Evolutionary conservation across 2,329 filamentous ascomycete species (phyloP).

Genomic region (Botrytis deweyae): DNA sequence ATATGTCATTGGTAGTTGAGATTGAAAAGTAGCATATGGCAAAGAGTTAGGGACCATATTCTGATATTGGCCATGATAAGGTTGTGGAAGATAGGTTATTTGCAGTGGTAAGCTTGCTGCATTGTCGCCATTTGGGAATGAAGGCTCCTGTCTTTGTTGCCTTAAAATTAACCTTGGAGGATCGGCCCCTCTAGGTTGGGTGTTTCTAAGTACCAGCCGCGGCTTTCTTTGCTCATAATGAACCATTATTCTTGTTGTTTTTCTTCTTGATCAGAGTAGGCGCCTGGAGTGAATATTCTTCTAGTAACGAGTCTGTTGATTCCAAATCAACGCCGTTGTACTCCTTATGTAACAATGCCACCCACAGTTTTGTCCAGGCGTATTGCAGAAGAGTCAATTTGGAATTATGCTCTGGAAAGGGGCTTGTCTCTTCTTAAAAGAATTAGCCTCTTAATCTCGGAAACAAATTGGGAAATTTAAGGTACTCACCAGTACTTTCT

Average conservation of each 20-base stretch:
- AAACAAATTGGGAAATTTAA: neutral
- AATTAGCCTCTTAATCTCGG: neutral
- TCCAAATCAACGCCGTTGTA: neutral
- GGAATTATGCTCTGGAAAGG: neutral
- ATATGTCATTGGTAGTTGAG: constrained; percentile 9
- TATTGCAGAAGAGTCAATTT: neutral
- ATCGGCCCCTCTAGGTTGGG: neutral
- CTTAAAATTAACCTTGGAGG: neutral
- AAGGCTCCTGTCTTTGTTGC: neutral
- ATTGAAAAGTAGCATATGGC: neutral
- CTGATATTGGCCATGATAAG: constrained; percentile 4
- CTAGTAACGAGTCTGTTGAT: neutral
- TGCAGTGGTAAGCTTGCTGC: constrained; percentile 11
- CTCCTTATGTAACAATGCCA: neutral
- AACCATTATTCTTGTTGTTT: constrained; percentile 5
- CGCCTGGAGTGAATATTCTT: neutral
- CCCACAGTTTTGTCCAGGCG: neutral
- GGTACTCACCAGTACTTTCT: neutral
- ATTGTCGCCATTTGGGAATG: neutral
- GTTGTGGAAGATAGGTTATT: constrained; percentile 4
- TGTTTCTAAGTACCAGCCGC: constrained; percentile 16
- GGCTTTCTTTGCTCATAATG: constrained; percentile 21
- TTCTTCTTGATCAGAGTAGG: neutral
- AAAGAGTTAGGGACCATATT: neutral
- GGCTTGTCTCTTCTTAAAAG: neutral